These are phyloP conservation scores for Dendrobium officinale DNA, from an alignment of 106 monocot genomes.

Conservation along the genomic window DNA sequence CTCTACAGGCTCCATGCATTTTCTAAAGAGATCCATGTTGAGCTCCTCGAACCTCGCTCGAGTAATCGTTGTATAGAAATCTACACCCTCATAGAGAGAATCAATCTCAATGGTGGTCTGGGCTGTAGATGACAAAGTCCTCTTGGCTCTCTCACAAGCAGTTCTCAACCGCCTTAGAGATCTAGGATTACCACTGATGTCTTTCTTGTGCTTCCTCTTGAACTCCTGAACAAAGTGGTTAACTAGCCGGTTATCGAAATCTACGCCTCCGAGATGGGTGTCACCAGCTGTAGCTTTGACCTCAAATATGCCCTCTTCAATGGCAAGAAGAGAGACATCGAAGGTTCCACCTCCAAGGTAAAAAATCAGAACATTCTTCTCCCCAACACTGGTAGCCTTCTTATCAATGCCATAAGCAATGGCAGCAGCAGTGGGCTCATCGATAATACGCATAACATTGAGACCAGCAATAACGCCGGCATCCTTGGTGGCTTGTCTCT, in stretches of 20 bases:
- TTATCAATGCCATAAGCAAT: conserved; percentile 27
- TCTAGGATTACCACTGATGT: conserved; percentile 21
- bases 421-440: conserved; percentile 26
- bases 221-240: conserved; percentile 24
- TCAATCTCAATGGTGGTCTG: not conserved
- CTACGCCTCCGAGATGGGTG: conserved; percentile 36
- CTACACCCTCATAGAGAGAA: conserved; percentile 26
- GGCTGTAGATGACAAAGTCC: too few species aligned
- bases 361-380: conserved; percentile 34
- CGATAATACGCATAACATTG: conserved; percentile 30
- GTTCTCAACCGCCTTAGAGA: conserved; percentile 14
- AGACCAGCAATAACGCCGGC: conserved; percentile 1
- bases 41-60: conserved; percentile 40
- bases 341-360: conserved; percentile 36
- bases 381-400: conserved; percentile 28
- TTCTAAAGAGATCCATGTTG: conserved; percentile 35
- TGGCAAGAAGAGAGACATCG: conserved; percentile 29
- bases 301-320: conserved; percentile 31
- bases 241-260: conserved; percentile 20
- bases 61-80: conserved; percentile 29
- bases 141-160: too few species aligned
- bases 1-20: conserved; percentile 32
- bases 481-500: conserved; percentile 28
- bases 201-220: conserved; percentile 26
- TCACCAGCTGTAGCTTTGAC: conserved; percentile 44